Base-by-base conservation (phyloP, 805 yeast genomes). In the Cyberlindnera samutprakarnensis region DNA sequence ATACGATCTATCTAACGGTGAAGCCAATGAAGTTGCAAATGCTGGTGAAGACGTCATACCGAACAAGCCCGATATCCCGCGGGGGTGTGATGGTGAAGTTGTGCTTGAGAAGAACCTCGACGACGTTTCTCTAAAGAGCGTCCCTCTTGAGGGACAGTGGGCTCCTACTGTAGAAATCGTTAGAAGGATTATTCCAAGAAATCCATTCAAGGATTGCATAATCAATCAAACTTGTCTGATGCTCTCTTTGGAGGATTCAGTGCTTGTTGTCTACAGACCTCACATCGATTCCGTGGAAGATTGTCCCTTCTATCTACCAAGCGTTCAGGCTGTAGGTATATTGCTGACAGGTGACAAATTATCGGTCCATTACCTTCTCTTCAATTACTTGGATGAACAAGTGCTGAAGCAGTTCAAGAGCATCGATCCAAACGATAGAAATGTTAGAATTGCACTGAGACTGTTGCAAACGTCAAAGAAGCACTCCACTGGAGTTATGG, bases 171-270 rank as follows among this genome's bases (percentile, higher is more conserved):
- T 56, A 14, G 75, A 77, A 43, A 59, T 81, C 28, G 84, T 86
- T n/a, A 70, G 96, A 43, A 65, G 95, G 44, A 75, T 88, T 22
- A 70, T 88, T n/a, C 97, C 97, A 9, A 66, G 96, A 55, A 88
- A 88, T 49, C 95, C 95, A 0, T 76, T 73, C 51, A 81, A 84
- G 47, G 97, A 88, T 52, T 70, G 71, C 31, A 72, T 84, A 16
- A 75, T 87, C 39, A 83, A 84, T 51, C 97, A 90, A 56, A 80
- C 95, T 0, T 88, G 96, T 55, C 56, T 75, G 21, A 58, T 73
- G 2, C 57, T 68, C 51, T 60, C 61, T 5, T 43, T 56, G 22
- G 41, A 56, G 32, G 31, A 41, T 5, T 57, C 75, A 3, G 62
- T 75, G 2, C 53, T 84, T 32, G 73, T 87, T 10, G 70, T 80